Base-by-base conservation (phyloP, 352 stramenopile species). In the Phytopythium ostracodes region DNA sequence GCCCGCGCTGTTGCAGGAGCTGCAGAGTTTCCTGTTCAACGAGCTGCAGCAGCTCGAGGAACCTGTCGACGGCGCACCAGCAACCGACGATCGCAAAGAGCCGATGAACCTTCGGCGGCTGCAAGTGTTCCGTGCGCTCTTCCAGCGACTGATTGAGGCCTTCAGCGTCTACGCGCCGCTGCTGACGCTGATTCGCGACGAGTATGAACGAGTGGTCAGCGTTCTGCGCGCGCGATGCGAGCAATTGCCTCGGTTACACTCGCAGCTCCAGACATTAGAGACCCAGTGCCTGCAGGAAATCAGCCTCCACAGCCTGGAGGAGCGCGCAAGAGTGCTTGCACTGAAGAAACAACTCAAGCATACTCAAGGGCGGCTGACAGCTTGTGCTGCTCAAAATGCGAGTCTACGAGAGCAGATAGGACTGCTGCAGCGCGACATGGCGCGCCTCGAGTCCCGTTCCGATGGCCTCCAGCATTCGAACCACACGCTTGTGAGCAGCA, bases 91-190 rank as follows among this genome's bases (percentile, higher is more conserved):
- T 12, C 27, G 8, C 52, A 67, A 44, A 53, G 17, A 60, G 10
- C 27, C 44, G 18, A 18, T 63, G 62, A 11, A 74, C 65, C 59
- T 88, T 2, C 59, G 67, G 36, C 69, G 83, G 0, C 70, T 92
- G 2, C 76, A 88, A 33, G 70, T 89, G 4, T 88, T 85, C 52
- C 76, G 79, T 5, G 59, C 80, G 52, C 60, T 78, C 2, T 85
- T 92, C 14, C 49, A 75, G 36, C 71, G 72, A 15, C 44, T 89
- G 0, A 88, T 90, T 24, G 70, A 72, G 14, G 66, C 72, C 22
- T 92, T 92, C 60, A 88, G 56, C 17, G 76, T 88, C 24, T 92
- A 90, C 51, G 72, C 79, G 12, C 80, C 80, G 1, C 52, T 90
- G n/a, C 49, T 92, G 33, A 59, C 76, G n/a, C 68, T 73, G 22